Evolutionary conservation across 1,284 basidiomycete species (phyloP).

Genomic region (Malassezia japonica): DNA sequence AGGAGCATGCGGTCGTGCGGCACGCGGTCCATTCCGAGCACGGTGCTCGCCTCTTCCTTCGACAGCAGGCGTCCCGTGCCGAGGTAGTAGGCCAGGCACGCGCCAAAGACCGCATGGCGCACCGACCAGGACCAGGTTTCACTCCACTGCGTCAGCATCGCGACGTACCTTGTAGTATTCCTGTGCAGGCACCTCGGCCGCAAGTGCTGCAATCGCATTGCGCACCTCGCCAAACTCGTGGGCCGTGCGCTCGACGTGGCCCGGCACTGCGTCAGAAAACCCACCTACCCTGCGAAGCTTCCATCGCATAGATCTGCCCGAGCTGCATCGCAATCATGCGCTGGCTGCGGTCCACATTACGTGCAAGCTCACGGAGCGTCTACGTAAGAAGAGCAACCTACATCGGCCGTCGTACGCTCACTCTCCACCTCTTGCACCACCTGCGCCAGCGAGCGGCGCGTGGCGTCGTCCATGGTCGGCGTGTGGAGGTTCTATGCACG

Average conservation of each 20-base stretch:
- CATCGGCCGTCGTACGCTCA: slow-evolving; percentile 7
- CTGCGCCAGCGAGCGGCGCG: slow-evolving; percentile 1
- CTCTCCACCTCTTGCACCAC: slow-evolving; percentile 10
- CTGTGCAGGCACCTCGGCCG: neutral
- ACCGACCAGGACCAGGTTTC: slow-evolving; percentile 12
- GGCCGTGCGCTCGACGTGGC: neutral
- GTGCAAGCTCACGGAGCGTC: slow-evolving; percentile 10
- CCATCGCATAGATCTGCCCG: slow-evolving; percentile 4
- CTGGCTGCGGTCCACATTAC: slow-evolving; percentile 4
- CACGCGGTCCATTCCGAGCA: slow-evolving; percentile 16
- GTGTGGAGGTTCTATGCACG: neutral
- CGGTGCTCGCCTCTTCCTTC: slow-evolving; percentile 15
- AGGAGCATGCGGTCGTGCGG: slow-evolving; percentile 19
- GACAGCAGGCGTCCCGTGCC: slow-evolving; percentile 23
- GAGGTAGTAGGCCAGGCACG: slow-evolving; percentile 20
- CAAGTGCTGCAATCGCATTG: neutral
- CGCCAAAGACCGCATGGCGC: slow-evolving; percentile 15
- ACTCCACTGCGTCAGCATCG: slow-evolving; percentile 12
- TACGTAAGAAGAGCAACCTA: neutral
- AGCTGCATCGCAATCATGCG: slow-evolving; percentile 11
- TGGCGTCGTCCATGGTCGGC: slow-evolving; percentile 2
- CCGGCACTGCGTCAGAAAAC: neutral
- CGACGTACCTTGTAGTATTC: slow-evolving; percentile 14
- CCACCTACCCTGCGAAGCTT: neutral
- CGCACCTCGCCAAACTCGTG: slow-evolving; percentile 3